Percentiles rank a stretch among this genome's conserved stretches.
These are phyloP conservation scores for Delitschia confertaspora DNA, from an alignment of 495 filamentous ascomycete genomes.

Conservation along the genomic window DNA sequence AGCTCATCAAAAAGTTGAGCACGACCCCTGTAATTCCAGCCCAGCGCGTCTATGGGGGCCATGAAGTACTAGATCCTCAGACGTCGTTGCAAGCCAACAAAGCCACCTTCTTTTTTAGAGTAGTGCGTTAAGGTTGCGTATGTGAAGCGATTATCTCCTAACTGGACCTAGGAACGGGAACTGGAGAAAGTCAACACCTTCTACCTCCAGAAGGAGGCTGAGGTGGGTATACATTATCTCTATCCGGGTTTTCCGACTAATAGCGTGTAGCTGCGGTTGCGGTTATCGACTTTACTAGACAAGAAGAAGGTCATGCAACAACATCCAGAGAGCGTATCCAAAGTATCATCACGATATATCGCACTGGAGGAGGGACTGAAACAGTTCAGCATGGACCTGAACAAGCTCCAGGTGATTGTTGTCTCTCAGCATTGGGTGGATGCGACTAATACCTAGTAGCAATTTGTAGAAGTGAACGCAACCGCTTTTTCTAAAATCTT, in stretches of 20 bases:
- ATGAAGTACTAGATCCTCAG: conserved; percentile 60
- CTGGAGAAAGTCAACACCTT: conserved; percentile 97
- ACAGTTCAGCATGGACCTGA: conserved; percentile 89
- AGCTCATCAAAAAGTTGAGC: conserved; percentile 98
- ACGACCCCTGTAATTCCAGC: conserved; percentile 75
- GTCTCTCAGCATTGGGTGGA: background rate
- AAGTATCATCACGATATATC: conserved; percentile 82
- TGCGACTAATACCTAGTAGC: conserved; percentile 37
- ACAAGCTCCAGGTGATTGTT: conserved; percentile 68
- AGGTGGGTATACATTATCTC: conserved; percentile 47
- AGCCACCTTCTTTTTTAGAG: conserved; percentile 95
- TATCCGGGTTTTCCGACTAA: no score
- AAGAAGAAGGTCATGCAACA: conserved; percentile 86
- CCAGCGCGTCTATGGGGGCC: conserved; percentile 55
- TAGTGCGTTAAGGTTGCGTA: conserved; percentile 48
- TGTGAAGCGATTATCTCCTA: background rate
- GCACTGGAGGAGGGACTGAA: conserved; percentile 93
- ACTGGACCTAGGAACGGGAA: conserved; percentile 68
- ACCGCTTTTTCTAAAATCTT: conserved; percentile 96
- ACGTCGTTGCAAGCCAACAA: conserved; percentile 91
- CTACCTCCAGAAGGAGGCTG: conserved; percentile 95
- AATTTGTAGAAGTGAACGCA: conserved; percentile 97
- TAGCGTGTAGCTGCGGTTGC: conserved; percentile 77
- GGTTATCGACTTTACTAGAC: conserved; percentile 81
- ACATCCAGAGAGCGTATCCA: conserved; percentile 57